Base-by-base conservation (phyloP, 176 grass and related monocot species). In the Eragrostis curvula region DNA sequence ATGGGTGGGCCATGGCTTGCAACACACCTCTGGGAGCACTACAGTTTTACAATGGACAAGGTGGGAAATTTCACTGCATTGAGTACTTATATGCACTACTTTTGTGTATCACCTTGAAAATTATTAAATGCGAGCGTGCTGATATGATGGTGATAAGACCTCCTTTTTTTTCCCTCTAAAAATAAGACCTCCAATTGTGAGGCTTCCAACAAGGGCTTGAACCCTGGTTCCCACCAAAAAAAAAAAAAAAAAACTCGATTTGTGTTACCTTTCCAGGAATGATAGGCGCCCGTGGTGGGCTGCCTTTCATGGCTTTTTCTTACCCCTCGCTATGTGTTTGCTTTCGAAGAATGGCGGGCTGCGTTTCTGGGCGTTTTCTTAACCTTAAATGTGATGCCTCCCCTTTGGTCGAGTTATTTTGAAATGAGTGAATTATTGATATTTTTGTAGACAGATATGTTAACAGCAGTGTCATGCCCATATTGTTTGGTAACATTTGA, bases 1-100 rank as follows among this genome's bases (percentile, higher is more conserved):
- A 94, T 97, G 92, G 95, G 95, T 83, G 95, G 95, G 53, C 86
- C 95, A 61, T 97, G 95, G 95, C 90, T 97, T 58, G 89, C 92
- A 41, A 97, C 95, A 83, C 95, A 97, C 73, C 84, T 97, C 8
- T 97, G 92, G 92, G 95, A 94, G 79, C 92, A 97, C 74, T 97
- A 97, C 74, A 85, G 70, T 75, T 97, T 83, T 75, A 93, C 95
- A 78, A 77, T 94, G 90, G 95, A 97, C 83, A 97, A 85, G 92
- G 58, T 61, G 24, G 14, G 81, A 59, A 8, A 59, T 60, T 8
- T 12, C 28, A 59, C 20, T 0, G 27, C 43, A 60, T 73, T 32
- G 51, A 2, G 77, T 24, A n/a, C 56, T 58, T 58, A 48, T 80
- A 23, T 74, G 32, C 29, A 52, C 61, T 88, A 30, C 7, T 73